A percentile compares a stretch with the other conserved stretches of the same genome.
Evolutionary conservation across 805 yeast species (phyloP).

Genomic region (Wickerhamomyces chaumierensis): DNA sequence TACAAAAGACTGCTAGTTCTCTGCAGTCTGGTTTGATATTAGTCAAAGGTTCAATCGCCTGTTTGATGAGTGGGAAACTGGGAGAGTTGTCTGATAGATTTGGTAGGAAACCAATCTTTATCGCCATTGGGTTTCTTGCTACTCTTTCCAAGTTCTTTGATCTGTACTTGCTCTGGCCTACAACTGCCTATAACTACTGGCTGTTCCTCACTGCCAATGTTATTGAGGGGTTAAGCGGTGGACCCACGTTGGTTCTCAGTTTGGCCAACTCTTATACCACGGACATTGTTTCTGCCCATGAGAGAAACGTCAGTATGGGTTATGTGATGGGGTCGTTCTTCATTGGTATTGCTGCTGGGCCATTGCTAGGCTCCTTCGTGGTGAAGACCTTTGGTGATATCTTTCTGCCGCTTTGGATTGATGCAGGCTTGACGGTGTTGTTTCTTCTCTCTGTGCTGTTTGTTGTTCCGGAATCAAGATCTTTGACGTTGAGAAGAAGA

Average conservation of each 20-base stretch:
- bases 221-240: slow-evolving; percentile 51
- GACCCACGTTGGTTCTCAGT: slow-evolving; percentile 41
- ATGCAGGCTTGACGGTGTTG: slow-evolving; percentile 20
- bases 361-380: slow-evolving; percentile 39
- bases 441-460: slow-evolving; percentile 24
- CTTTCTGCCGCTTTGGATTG: slow-evolving; percentile 21
- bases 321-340: slow-evolving; percentile 46
- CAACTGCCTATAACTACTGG: slow-evolving; percentile 25
- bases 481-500: slow-evolving; percentile 37
- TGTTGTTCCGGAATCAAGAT: slow-evolving; percentile 54
- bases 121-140: slow-evolving; percentile 19
- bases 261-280: slow-evolving; percentile 59
- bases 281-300: slow-evolving; percentile 56
- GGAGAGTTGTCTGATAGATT: slow-evolving; percentile 53
- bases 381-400: slow-evolving; percentile 19
- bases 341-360: slow-evolving; percentile 55
- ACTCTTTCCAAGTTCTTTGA: slow-evolving; percentile 14
- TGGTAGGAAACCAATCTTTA: slow-evolving; percentile 46
- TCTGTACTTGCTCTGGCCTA: slow-evolving; percentile 21
- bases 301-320: slow-evolving; percentile 50
- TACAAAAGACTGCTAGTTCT: slow-evolving; percentile 35
- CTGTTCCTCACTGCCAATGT: slow-evolving; percentile 32
- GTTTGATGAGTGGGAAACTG: slow-evolving; percentile 48
- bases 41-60: slow-evolving; percentile 31
- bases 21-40: slow-evolving; percentile 35